Conservation (phyloP, 345 rosid species). For the Combretum micranthum region DNA sequence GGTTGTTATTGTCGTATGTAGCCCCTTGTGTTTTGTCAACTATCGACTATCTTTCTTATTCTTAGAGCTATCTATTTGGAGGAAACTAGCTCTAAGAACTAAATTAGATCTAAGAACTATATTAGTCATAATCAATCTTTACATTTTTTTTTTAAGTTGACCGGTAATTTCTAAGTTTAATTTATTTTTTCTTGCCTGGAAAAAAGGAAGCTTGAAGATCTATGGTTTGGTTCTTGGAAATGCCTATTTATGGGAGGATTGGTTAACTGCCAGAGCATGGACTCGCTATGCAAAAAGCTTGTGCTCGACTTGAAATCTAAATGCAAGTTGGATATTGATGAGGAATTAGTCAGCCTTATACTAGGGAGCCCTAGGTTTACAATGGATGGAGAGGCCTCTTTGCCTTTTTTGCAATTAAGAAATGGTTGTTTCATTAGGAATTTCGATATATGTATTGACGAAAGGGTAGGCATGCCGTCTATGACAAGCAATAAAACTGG, state of each 20-base stretch:
- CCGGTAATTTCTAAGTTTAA: too few relatives aligned
- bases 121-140: too few relatives aligned
- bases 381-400: conserved; percentile 35
- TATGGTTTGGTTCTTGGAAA: conserved; percentile 90
- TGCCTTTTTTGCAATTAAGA: conserved; percentile 32
- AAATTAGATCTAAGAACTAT: too few relatives aligned
- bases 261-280: conserved; percentile 33
- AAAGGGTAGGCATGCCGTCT: conserved; percentile 21
- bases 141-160: too few relatives aligned
- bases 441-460: conserved; percentile 29
- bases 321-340: conserved; percentile 62
- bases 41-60: too few relatives aligned
- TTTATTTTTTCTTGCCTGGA: too few relatives aligned
- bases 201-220: conserved; percentile 63
- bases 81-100: too few relatives aligned
- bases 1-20: too few relatives aligned
- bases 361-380: conserved; percentile 42
- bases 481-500: conserved; percentile 18
- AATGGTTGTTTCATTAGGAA: conserved; percentile 58
- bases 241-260: conserved; percentile 59
- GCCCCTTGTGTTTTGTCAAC: too few relatives aligned
- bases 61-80: too few relatives aligned
- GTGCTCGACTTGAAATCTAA: conserved; percentile 51
- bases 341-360: conserved; percentile 47
- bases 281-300: conserved; percentile 43